A percentile compares a stretch with the other conserved stretches of the same genome.
phyloP scores from a whole-genome alignment of 768 basidiomycete genomes.

The Phallus indusiatus region DNA sequence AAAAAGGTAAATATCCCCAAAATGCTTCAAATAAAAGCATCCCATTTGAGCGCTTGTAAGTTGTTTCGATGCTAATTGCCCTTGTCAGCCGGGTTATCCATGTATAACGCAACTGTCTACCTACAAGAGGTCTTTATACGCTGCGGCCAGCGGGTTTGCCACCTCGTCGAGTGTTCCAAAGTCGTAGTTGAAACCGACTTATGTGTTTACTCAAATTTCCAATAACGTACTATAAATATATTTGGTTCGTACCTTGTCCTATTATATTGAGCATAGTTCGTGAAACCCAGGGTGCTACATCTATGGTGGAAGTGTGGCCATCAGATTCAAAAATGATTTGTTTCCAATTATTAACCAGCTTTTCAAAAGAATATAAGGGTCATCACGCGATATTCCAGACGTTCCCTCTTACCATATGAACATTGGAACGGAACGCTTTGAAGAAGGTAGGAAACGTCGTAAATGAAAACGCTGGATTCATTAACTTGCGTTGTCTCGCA shows the following conservation, averaged over 20 bases:
- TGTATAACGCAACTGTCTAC: neutral
- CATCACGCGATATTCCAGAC: neutral
- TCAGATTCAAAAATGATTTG: neutral
- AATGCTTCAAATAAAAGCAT: neutral
- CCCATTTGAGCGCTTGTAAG: neutral
- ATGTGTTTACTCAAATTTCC: neutral
- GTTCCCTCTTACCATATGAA: neutral
- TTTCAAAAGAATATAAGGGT: neutral
- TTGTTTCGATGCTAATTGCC: neutral
- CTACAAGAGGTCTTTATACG: slow-evolving; percentile 3
- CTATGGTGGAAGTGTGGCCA: neutral
- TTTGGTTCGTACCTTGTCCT: slow-evolving; percentile 5
- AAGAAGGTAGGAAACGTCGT: neutral
- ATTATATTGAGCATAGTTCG: slow-evolving; percentile 7
- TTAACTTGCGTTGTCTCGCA: neutral
- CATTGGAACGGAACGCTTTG: neutral
- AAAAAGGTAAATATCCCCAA: neutral
- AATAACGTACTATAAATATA: too few species aligned
- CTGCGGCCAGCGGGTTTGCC: neutral
- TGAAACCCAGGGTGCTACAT: slow-evolving; percentile 2
- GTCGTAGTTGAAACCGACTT: slow-evolving; percentile 18
- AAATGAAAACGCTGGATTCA: neutral
- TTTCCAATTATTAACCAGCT: neutral
- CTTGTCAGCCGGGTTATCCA: neutral
- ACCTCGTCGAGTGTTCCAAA: slow-evolving; percentile 15